phyloP scores from a whole-genome alignment of 2,329 filamentous ascomycete genomes.

The Pseudopyricularia cyperi region DNA sequence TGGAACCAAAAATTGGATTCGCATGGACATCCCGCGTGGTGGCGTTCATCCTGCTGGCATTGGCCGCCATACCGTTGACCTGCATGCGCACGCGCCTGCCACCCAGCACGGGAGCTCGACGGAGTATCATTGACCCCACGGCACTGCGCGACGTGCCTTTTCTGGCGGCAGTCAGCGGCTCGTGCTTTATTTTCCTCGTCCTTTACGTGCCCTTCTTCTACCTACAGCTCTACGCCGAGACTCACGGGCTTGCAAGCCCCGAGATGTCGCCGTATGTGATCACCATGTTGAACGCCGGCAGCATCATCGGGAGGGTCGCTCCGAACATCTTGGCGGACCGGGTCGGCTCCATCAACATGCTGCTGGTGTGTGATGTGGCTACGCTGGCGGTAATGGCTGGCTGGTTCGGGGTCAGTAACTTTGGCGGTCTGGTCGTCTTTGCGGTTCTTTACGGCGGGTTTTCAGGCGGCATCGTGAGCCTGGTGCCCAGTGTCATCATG shows the following conservation, averaged over 20 bases:
- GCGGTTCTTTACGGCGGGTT: conserved; percentile 18
- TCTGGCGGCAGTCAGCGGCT: conserved; percentile 20
- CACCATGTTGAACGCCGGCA: conserved; percentile 28
- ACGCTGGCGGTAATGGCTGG: conserved; percentile 23
- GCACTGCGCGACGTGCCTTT: conserved; percentile 25
- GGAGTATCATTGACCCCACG: conserved; percentile 16
- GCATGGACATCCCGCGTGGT: conserved; percentile 29
- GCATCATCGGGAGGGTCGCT: conserved; percentile 29
- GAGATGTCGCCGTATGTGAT: conserved; percentile 27
- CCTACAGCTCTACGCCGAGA: conserved; percentile 26
- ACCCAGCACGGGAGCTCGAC: neutral
- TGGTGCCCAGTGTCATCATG: conserved; percentile 27
- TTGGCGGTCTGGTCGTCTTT: conserved; percentile 17
- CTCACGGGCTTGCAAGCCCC: conserved; percentile 21
- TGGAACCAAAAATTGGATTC: conserved; percentile 19
- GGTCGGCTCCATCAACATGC: conserved; percentile 24
- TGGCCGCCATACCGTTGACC: conserved; percentile 21
- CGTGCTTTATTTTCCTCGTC: conserved; percentile 27
- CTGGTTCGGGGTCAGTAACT: conserved; percentile 18
- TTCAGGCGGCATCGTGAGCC: conserved; percentile 20
- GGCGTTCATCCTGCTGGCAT: conserved; percentile 33
- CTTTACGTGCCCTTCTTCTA: conserved; percentile 37
- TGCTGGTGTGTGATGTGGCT: conserved; percentile 17
- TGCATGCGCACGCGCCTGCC: conserved; percentile 22
- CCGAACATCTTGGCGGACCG: conserved; percentile 30